Evolutionary conservation across 1,139 yeast genomes (phyloP).

Genomic region (Hyphopichia khmerensis): DNA sequence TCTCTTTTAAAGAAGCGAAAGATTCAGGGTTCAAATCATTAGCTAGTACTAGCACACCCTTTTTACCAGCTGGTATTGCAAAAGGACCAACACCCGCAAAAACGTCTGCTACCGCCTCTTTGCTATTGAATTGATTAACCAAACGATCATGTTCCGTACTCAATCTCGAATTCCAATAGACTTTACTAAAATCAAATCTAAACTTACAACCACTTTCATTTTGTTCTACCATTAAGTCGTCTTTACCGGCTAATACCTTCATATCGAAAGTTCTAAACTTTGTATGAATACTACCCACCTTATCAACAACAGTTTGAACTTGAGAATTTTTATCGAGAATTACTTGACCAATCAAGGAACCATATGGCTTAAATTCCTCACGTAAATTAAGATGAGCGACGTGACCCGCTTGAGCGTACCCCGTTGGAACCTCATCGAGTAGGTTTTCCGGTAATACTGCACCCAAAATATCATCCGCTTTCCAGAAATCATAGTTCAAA

Average conservation of each 20-base stretch:
- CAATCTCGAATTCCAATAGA: constrained; percentile 95
- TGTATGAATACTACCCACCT: constrained; percentile 82
- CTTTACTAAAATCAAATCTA: constrained; percentile 85
- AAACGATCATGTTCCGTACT: constrained; percentile 92
- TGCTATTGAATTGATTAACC: constrained; percentile 56
- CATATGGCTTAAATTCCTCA: constrained; percentile 83
- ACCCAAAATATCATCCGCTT: constrained; percentile 76
- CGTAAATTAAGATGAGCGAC: constrained; percentile 89
- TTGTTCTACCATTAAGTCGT: constrained; percentile 77
- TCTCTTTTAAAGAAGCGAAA: constrained; percentile 63
- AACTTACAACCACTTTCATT: constrained; percentile 85
- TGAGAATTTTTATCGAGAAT: constrained; percentile 81
- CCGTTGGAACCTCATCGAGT: constrained; percentile 77
- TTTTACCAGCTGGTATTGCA: constrained; percentile 93
- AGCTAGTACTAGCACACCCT: constrained; percentile 75
- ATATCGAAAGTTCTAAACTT: constrained; percentile 88
- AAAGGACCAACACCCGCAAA: constrained; percentile 99
- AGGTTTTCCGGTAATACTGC: constrained; percentile 75
- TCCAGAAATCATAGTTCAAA: constrained; percentile 80
- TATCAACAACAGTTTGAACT: constrained; percentile 90
- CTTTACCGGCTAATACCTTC: constrained; percentile 88
- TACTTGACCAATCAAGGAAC: constrained; percentile 81
- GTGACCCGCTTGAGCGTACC: constrained; percentile 94
- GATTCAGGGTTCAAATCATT: constrained; percentile 93
- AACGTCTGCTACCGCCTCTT: constrained; percentile 86